These are phyloP conservation scores for Pseudonitzschia pungens DNA, from an alignment of 108 stramenopile genomes.

Conservation along the genomic window DNA sequence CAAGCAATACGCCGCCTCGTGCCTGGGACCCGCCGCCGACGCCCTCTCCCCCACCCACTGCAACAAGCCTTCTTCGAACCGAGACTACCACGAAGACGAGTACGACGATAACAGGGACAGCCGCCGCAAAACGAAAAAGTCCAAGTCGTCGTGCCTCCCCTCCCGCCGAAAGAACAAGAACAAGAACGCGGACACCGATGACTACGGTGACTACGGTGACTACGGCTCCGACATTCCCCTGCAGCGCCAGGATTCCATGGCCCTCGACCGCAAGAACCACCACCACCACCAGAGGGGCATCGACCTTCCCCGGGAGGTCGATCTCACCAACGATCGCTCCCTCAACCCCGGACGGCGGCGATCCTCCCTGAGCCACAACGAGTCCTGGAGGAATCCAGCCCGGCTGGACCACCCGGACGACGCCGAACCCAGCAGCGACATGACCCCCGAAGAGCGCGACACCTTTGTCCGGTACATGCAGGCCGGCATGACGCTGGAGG, in stretches of 20 bases:
- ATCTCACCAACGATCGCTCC: not conserved
- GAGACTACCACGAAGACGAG: not conserved
- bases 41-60: slow-evolving; percentile 27
- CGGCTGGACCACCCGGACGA: not conserved
- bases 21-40: slow-evolving; percentile 61
- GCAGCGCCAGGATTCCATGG: not conserved
- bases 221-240: not conserved
- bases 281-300: not conserved
- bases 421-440: not conserved
- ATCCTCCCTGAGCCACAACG: not conserved
- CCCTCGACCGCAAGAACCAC: not conserved
- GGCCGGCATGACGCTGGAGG: slow-evolving; percentile 5
- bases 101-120: not conserved
- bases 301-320: not conserved
- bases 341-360: not conserved
- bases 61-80: no score
- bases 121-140: not conserved
- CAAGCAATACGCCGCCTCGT: slow-evolving; percentile 23
- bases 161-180: not conserved
- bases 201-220: not conserved
- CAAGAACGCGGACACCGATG: no score
- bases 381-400: not conserved
- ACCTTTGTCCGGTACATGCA: not conserved
- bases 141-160: not conserved
- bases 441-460: not conserved